A percentile compares a stretch with the other conserved stretches of the same genome.
Conservation (phyloP, 1,139 yeast genomes). For the Scheffersomyces insectosa region DNA sequence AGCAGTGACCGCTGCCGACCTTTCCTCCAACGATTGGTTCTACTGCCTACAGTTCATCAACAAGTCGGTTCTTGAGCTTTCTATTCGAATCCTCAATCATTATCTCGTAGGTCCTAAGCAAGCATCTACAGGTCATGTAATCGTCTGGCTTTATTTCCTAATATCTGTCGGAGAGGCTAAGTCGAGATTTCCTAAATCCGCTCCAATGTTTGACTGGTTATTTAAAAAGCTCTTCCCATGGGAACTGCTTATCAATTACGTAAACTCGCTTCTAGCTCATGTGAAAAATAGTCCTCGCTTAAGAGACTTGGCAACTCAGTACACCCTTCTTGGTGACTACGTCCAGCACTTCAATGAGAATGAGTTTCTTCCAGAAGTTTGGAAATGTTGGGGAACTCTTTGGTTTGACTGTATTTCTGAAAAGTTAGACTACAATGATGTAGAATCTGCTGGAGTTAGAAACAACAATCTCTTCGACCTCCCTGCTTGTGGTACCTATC, state of each 20-base stretch:
- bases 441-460: conserved; percentile 57
- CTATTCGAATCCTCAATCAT: conserved; percentile 63
- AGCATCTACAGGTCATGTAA: conserved; percentile 67
- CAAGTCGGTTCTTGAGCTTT: conserved; percentile 64
- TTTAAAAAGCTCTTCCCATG: conserved; percentile 63
- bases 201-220: conserved; percentile 52
- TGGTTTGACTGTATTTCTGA: conserved; percentile 65
- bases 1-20: conserved; percentile 41
- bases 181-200: conserved; percentile 46
- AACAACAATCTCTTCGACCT: conserved; percentile 59
- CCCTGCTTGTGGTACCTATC: conserved; percentile 63
- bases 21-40: conserved; percentile 60
- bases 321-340: conserved; percentile 34
- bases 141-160: conserved; percentile 71
- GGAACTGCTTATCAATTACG: conserved; percentile 60
- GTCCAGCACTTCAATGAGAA: conserved; percentile 48
- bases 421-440: conserved; percentile 53
- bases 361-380: conserved; percentile 70
- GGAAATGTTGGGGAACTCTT: conserved; percentile 84
- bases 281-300: conserved; percentile 30
- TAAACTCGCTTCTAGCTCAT: conserved; percentile 51
- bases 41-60: conserved; percentile 55
- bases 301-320: conserved; percentile 23
- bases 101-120: conserved; percentile 70
- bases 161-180: conserved; percentile 63